Conservation (phyloP, 768 basidiomycete genomes). For the Gymnopilus dilepis region DNA sequence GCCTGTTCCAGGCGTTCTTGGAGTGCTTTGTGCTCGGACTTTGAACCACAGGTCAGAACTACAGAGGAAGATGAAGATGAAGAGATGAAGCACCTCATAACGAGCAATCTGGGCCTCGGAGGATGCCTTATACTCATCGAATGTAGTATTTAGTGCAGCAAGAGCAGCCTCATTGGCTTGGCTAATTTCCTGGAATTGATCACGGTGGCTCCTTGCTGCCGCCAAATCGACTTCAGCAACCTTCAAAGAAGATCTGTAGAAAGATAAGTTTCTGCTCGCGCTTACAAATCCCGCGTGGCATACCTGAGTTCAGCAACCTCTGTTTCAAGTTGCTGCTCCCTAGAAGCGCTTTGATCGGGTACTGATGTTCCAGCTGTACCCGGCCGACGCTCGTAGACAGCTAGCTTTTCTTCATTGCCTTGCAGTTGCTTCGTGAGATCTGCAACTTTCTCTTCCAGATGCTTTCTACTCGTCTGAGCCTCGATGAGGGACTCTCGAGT, state of each 20-base stretch:
- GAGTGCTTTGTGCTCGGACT: constrained; percentile 71
- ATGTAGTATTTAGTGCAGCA: constrained; percentile 67
- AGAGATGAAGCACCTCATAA: constrained; percentile 60
- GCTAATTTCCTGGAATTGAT: constrained; percentile 88
- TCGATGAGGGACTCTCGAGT: constrained; percentile 72
- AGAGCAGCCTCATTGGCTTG: constrained; percentile 83
- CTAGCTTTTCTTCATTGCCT: constrained; percentile 82
- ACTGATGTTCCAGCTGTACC: constrained; percentile 39
- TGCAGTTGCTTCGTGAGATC: constrained; percentile 67
- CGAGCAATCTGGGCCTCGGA: constrained; percentile 72
- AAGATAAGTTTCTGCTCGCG: background rate
- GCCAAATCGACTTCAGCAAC: constrained; percentile 79
- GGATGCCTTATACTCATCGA: constrained; percentile 79
- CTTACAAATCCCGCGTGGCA: constrained; percentile 21
- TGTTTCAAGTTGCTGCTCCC: constrained; percentile 80
- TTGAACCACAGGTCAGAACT: too few relatives aligned
- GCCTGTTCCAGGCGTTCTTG: constrained; percentile 63
- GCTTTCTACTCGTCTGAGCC: constrained; percentile 79
- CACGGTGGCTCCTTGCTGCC: constrained; percentile 70
- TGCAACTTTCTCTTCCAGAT: constrained; percentile 74
- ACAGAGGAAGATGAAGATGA: too few relatives aligned
- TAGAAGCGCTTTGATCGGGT: constrained; percentile 52
- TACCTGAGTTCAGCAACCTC: constrained; percentile 88
- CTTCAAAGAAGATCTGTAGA: constrained; percentile 70
- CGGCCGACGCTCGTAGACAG: constrained; percentile 81